These are phyloP conservation scores for Tolypocladium pustulatum DNA, from an alignment of 2,329 filamentous ascomycete species.

Conservation along the genomic window DNA sequence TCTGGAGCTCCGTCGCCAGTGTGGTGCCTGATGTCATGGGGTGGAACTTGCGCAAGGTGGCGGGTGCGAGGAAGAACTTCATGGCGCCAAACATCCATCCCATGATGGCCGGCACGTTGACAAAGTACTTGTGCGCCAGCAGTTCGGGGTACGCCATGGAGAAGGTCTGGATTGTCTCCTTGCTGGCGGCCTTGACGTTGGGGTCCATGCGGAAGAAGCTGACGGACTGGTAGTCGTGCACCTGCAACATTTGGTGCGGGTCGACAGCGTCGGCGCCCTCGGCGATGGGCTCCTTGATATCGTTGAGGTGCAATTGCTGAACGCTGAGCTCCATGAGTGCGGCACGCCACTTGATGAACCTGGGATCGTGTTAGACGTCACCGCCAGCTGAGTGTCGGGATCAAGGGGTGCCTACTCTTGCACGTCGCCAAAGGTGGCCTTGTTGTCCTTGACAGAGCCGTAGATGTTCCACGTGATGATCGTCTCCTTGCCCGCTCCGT, in stretches of 20 bases:
- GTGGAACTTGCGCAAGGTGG: conserved; percentile 71
- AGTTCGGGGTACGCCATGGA: conserved; percentile 81
- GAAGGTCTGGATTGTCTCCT: conserved; percentile 74
- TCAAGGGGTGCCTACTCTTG: conserved; percentile 50
- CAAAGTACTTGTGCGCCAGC: conserved; percentile 78
- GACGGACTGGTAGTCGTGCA: conserved; percentile 86
- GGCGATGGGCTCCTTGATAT: conserved; percentile 60
- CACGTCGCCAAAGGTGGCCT: conserved; percentile 74
- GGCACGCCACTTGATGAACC: conserved; percentile 83
- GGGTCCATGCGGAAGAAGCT: conserved; percentile 78
- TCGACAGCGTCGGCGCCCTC: conserved; percentile 63
- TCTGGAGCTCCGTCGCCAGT: conserved; percentile 49
- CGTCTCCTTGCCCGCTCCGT: conserved; percentile 43
- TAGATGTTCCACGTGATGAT: conserved; percentile 92
- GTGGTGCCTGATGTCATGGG: conserved; percentile 64
- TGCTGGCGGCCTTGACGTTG: conserved; percentile 63
- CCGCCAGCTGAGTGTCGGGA: neutral
- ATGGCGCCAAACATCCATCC: conserved; percentile 71
- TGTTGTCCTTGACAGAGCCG: conserved; percentile 71
- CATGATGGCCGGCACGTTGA: conserved; percentile 89
- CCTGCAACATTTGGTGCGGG: conserved; percentile 82
- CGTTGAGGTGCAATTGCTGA: conserved; percentile 57
- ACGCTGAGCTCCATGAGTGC: conserved; percentile 84
- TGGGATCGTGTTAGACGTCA: conserved; percentile 20
- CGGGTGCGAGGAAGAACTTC: conserved; percentile 63